Evolutionary conservation across 108 stramenopile species (phyloP).

Genomic region (Nitzschia inconspicua): DNA sequence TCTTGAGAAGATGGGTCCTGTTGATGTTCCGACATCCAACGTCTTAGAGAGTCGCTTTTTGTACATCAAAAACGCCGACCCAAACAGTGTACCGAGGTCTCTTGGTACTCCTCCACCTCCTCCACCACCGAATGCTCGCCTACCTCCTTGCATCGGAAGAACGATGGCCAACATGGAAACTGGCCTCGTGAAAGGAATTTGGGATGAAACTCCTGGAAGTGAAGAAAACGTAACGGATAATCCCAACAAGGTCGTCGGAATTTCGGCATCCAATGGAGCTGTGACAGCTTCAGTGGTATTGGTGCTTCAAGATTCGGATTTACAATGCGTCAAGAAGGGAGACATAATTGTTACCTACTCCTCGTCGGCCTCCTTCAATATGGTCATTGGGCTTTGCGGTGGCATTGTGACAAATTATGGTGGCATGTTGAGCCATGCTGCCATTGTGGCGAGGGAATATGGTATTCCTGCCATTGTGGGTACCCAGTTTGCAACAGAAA

Average conservation of each 20-base stretch:
- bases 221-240: conserved; percentile 14
- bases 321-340: conserved; percentile 19
- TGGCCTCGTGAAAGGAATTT: conserved; percentile 12
- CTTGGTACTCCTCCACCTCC: conserved; percentile 20
- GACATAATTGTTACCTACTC: conserved; percentile 19
- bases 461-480: conserved; percentile 50
- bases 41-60: background rate
- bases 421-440: conserved; percentile 47
- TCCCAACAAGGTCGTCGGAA: conserved; percentile 1
- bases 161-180: conserved; percentile 17
- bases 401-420: conserved; percentile 47
- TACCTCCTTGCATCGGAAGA: conserved; percentile 8
- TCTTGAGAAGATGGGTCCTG: background rate
- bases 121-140: background rate
- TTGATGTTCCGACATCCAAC: conserved; percentile 5
- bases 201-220: conserved; percentile 7
- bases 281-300: conserved; percentile 6
- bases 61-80: conserved; percentile 17
- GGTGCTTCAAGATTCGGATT: conserved; percentile 11
- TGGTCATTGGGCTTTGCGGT: conserved; percentile 5
- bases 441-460: conserved; percentile 46
- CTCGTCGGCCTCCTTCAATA: conserved; percentile 4
- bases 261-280: conserved; percentile 13
- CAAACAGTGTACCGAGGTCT: background rate
- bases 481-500: conserved; percentile 34